Base-by-base conservation (phyloP, 805 yeast genomes). In the Sugiyamaella chiloensis region DNA sequence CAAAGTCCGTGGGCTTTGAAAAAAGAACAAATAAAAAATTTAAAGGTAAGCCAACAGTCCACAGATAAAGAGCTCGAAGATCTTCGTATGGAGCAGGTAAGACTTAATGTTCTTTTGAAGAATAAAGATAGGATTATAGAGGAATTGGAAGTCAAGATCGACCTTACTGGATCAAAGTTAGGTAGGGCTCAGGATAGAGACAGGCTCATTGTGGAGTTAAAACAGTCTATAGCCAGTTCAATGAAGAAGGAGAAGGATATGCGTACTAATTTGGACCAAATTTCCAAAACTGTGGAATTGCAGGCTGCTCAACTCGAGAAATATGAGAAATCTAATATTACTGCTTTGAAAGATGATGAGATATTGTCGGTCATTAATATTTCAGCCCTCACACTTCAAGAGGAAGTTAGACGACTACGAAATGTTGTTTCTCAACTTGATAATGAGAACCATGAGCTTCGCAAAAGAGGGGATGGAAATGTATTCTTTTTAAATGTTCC, bases 1-100 rank as follows among this genome's bases (percentile, higher is more conserved):
- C 8, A 8, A 11, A 35, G 56, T 8, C 63, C 63, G 2, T 61
- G 64, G 64, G n/a, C 24, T 12, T 41, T 47, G 16, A 54, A 54
- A 41, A 49, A 52, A 4, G 44, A 42, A 4, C 47, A 53, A 4
- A 37, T 59, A 16, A 46, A 41, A 29, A 30, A 51, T 20, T 32
- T 51, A 14, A 50, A 47, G 17, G 41, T 20, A 4, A 24, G 20
- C 6, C 52, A 53, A 19, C 40, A 47, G 12, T 46, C 45, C 8
- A 27, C 47, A 23, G 52, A 49, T 20, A 34, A 45, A 6, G 53
- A 52, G 23, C 40, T 59, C 3, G 56, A 44, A 7, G 39, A 40
- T 16, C 50, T 61, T 11, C 54, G 48, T 17, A 37, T 34, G 9
- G 60, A 62, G 20, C 27, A 48, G 24, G 47, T 46, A 16, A 48